Evolutionary conservation across 208 protist species (phyloP).

Genomic region (Histomonas meleagridis): DNA sequence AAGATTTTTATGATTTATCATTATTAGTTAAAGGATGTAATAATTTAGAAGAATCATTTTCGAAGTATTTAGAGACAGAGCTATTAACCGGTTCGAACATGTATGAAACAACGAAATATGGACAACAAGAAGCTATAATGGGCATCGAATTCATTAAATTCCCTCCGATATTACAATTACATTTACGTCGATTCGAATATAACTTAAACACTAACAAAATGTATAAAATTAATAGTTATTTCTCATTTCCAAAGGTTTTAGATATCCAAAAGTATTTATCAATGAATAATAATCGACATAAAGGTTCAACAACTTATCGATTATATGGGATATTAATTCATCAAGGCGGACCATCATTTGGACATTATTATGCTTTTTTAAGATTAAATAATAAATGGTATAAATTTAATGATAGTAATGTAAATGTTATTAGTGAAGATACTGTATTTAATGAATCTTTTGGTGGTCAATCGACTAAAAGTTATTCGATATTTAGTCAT

Average conservation of each 20-base stretch:
- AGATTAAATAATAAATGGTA: constrained; percentile 52
- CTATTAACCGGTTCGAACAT: neutral
- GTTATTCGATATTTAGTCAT: too few relatives aligned
- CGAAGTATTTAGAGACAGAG: neutral
- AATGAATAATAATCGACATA: too few relatives aligned
- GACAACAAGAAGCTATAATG: neutral
- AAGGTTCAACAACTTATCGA: constrained; percentile 48
- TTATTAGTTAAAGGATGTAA: neutral
- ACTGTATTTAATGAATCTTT: too few relatives aligned
- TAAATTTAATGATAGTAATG: constrained; percentile 68
- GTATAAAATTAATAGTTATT: neutral
- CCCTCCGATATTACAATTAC: neutral
- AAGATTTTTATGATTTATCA: neutral
- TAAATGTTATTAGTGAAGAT: too few relatives aligned
- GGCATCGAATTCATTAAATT: neutral
- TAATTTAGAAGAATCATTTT: neutral
- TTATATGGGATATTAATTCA: constrained; percentile 68
- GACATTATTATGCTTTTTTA: constrained; percentile 71
- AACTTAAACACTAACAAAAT: neutral
- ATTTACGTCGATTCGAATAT: neutral
- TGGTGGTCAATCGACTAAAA: too few relatives aligned
- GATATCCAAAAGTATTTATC: too few relatives aligned
- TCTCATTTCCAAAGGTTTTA: neutral
- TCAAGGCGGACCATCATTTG: constrained; percentile 60
- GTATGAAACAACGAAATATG: neutral